A percentile compares a stretch with the other conserved stretches of the same genome.
phyloP scores from a whole-genome alignment of 768 basidiomycete species.

The Pleurotus salmoneostramineus region DNA sequence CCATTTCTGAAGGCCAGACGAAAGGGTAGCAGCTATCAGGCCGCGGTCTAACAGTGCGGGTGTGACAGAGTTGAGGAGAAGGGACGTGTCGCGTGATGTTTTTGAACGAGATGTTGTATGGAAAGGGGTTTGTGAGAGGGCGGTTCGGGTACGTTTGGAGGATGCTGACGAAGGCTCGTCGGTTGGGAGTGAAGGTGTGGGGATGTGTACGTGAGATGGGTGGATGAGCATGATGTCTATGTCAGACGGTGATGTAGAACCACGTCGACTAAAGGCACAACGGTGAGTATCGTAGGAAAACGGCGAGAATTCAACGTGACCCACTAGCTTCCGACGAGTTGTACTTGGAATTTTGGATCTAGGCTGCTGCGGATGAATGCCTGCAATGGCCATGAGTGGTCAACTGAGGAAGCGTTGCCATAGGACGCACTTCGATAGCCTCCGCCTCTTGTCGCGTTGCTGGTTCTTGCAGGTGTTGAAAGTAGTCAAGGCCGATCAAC shows the following conservation, averaged over 20 bases:
- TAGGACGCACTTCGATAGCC: constrained; percentile 32
- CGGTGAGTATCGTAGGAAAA: background rate
- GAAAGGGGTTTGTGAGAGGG: constrained; percentile 7
- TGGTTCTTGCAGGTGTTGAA: constrained; percentile 29
- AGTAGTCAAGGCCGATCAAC: constrained; percentile 35
- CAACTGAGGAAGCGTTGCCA: background rate
- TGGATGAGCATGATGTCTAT: constrained; percentile 43
- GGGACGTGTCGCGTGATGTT: constrained; percentile 8
- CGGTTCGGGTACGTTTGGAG: background rate
- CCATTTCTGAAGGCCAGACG: constrained; percentile 35
- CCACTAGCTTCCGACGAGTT: constrained; percentile 56
- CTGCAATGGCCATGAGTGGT: constrained; percentile 22
- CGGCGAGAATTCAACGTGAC: constrained; percentile 17
- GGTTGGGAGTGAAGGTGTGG: constrained; percentile 26
- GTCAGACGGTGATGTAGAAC: constrained; percentile 25
- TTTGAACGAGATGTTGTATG: constrained; percentile 3
- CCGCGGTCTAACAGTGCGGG: constrained; percentile 40
- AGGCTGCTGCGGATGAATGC: constrained; percentile 44
- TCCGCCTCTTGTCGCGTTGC: constrained; percentile 39
- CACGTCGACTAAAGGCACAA: constrained; percentile 42
- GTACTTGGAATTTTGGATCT: constrained; percentile 42
- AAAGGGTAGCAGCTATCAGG: constrained; percentile 35
- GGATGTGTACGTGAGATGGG: constrained; percentile 39
- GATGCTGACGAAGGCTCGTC: constrained; percentile 1
- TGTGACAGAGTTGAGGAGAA: constrained; percentile 34